These are phyloP conservation scores for Chytridiales sp. DNA, from an alignment of 371 early-diverging fungal genomes.

Conservation along the genomic window DNA sequence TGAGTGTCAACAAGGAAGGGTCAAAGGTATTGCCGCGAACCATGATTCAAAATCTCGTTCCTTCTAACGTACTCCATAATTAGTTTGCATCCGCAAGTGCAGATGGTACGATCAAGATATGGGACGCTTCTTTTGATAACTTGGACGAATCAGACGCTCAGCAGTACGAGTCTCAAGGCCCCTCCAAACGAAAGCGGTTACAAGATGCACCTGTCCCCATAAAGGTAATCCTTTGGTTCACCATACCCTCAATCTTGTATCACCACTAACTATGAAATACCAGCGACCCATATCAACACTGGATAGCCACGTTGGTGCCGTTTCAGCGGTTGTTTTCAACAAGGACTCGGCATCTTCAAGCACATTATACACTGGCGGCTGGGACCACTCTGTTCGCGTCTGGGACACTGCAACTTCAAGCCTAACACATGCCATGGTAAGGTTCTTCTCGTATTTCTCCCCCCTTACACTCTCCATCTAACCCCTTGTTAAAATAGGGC, in stretches of 20 bases:
- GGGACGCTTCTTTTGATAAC: slow-evolving; percentile 64
- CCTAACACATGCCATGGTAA: slow-evolving; percentile 72
- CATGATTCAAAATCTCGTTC: no score
- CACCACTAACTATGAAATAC: no score
- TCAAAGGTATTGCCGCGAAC: no score
- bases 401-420: slow-evolving; percentile 84
- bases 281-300: slow-evolving; percentile 25
- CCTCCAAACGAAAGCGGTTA: slow-evolving; percentile 14
- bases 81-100: slow-evolving; percentile 80
- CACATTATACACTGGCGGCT: slow-evolving; percentile 79
- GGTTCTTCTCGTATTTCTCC: background rate
- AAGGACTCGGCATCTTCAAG: slow-evolving; percentile 41
- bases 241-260: background rate
- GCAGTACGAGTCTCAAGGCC: slow-evolving; percentile 47
- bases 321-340: slow-evolving; percentile 70
- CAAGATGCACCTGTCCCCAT: background rate
- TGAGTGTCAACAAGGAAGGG: slow-evolving; percentile 14
- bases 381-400: slow-evolving; percentile 87
- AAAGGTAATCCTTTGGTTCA: slow-evolving; percentile 1
- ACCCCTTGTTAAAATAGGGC: slow-evolving; percentile 47
- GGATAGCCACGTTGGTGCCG: slow-evolving; percentile 81
- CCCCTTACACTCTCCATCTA: slow-evolving; percentile 1
- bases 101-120: slow-evolving; percentile 77
- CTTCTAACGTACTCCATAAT: background rate
- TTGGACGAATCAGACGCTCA: slow-evolving; percentile 57